phyloP scores from a whole-genome alignment of 805 yeast genomes.

The Sugiyamaella marilandica region DNA sequence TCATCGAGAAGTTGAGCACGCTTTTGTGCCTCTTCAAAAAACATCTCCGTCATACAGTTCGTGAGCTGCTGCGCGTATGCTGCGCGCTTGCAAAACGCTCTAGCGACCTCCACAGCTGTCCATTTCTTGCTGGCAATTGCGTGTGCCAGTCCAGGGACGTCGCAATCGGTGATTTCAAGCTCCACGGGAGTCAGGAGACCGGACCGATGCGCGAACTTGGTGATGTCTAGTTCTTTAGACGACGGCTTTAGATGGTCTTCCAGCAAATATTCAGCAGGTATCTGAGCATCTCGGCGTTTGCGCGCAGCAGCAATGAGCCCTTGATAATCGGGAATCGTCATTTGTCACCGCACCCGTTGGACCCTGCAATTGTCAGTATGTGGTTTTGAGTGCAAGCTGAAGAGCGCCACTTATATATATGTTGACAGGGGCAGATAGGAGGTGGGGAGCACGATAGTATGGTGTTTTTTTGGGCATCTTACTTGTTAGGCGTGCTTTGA shows the following conservation, averaged over 20 bases:
- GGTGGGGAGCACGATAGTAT: no score
- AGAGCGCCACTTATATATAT: background rate
- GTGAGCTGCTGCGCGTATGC: constrained; percentile 53
- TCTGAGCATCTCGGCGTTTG: constrained; percentile 16
- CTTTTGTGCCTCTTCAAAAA: constrained; percentile 54
- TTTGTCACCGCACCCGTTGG: background rate
- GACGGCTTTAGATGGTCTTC: constrained; percentile 24
- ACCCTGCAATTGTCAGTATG: no score
- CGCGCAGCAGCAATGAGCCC: constrained; percentile 12
- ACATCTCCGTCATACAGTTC: constrained; percentile 36
- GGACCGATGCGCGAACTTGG: constrained; percentile 17
- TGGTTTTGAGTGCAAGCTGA: no score
- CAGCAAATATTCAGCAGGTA: constrained; percentile 21
- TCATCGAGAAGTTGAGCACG: constrained; percentile 54
- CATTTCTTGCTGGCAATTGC: constrained; percentile 30
- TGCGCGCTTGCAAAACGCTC: constrained; percentile 55
- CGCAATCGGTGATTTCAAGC: constrained; percentile 25
- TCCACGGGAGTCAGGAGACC: constrained; percentile 23
- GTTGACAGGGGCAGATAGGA: background rate
- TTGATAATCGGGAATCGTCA: constrained; percentile 4
- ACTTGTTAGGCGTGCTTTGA: no score
- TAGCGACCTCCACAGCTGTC: constrained; percentile 43
- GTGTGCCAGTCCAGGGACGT: constrained; percentile 22
- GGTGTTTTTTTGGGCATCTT: no score
- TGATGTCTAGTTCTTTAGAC: constrained; percentile 19